Evolutionary conservation across 2,329 filamentous ascomycete species (phyloP).

Genomic region (Dactylella cylindrospora): DNA sequence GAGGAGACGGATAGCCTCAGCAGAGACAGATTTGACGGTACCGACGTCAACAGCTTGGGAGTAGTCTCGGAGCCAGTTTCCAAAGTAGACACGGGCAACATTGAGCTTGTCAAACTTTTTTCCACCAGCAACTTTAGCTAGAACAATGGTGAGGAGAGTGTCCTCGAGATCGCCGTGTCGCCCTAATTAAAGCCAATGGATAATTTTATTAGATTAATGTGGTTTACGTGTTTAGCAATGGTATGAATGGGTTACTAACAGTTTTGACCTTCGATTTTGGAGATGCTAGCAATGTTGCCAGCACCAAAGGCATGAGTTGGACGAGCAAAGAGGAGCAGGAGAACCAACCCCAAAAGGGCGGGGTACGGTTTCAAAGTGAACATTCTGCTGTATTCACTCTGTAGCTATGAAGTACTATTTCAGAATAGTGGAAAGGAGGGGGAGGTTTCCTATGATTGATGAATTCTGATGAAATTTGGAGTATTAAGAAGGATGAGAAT

Average conservation of each 20-base stretch:
- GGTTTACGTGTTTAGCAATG: slow-evolving; percentile 20
- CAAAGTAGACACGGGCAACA: slow-evolving; percentile 89
- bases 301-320: slow-evolving; percentile 79
- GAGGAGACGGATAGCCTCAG: slow-evolving; percentile 85
- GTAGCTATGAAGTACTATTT: too few species aligned
- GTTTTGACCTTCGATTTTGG: slow-evolving; percentile 79
- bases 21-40: slow-evolving; percentile 84
- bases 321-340: slow-evolving; percentile 67
- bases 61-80: slow-evolving; percentile 93
- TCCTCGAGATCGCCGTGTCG: slow-evolving; percentile 93
- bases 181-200: slow-evolving; percentile 56
- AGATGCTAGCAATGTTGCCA: slow-evolving; percentile 80
- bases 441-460: too few species aligned
- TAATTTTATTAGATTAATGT: neutral
- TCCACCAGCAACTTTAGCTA: slow-evolving; percentile 63
- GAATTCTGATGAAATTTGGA: too few species aligned
- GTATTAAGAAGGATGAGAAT: too few species aligned
- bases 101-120: slow-evolving; percentile 88
- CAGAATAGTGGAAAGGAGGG: too few species aligned
- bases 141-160: slow-evolving; percentile 70
- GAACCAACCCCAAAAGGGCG: slow-evolving; percentile 58
- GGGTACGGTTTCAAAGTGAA: slow-evolving; percentile 18
- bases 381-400: too few species aligned
- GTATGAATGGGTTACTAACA: slow-evolving; percentile 57
- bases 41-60: slow-evolving; percentile 92